Percentiles rank a stretch among this genome's conserved stretches.
Conservation (phyloP, 2,329 filamentous ascomycete genomes). For the Paracoccidioides lutzii region DNA sequence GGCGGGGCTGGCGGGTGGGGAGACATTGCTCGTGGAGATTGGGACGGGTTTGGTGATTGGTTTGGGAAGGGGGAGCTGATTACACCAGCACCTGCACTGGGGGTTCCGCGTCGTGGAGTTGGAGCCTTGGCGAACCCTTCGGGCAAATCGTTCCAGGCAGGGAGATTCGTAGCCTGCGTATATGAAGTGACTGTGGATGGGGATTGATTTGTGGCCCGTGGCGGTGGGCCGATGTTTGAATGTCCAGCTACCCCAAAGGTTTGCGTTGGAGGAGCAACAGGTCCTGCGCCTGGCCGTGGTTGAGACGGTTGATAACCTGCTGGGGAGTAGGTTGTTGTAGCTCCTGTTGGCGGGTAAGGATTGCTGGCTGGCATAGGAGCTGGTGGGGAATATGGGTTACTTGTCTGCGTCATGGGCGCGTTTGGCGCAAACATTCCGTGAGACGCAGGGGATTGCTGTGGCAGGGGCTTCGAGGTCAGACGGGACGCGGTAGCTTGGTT, state of each 20-base stretch:
- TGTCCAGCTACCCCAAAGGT: constrained; percentile 32
- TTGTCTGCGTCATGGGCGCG: constrained; percentile 8
- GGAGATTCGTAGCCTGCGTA: constrained; percentile 52
- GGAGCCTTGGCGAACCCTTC: constrained; percentile 62
- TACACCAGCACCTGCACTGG: constrained; percentile 46
- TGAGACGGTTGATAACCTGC: constrained; percentile 46
- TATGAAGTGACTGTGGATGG: constrained; percentile 52
- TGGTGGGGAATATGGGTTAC: constrained; percentile 16
- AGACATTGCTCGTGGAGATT: constrained; percentile 21
- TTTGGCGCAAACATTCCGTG: constrained; percentile 18
- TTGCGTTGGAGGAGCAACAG: constrained; percentile 15
- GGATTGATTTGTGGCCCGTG: constrained; percentile 55
- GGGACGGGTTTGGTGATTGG: constrained; percentile 39
- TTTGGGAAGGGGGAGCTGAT: constrained; percentile 65
- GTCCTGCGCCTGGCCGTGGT: constrained; percentile 26
- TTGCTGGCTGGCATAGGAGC: constrained; percentile 13
- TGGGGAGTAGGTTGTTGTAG: constrained; percentile 24
- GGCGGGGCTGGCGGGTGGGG: constrained; percentile 43
- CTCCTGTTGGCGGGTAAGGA: constrained; percentile 22
- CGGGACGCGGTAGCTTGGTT: constrained; percentile 29
- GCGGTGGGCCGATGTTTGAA: constrained; percentile 43
- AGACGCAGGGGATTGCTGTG: constrained; percentile 19
- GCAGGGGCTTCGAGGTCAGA: constrained; percentile 32
- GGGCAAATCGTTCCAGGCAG: constrained; percentile 91
- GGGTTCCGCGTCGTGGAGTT: constrained; percentile 61